Evolutionary conservation across 257 asterid genomes (phyloP).

Genomic region (Primulina huaijiensis): DNA sequence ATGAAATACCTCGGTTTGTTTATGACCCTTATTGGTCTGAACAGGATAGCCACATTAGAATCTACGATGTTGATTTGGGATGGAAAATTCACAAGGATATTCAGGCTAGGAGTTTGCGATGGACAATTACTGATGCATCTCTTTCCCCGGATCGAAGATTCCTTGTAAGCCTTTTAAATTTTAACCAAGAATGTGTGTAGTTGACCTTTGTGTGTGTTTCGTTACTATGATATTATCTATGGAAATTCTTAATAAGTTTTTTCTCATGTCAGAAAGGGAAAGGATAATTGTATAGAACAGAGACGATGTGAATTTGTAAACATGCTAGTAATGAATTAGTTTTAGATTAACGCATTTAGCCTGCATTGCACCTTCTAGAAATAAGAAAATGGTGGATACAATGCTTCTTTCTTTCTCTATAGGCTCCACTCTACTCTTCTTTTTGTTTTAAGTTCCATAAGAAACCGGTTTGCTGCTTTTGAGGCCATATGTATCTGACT

Average conservation of each 20-base stretch:
- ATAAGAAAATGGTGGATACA: neutral
- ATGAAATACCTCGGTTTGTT: slow-evolving; percentile 4
- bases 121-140: slow-evolving; percentile 95
- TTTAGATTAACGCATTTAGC: neutral
- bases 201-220: neutral
- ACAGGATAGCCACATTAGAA: slow-evolving; percentile 82
- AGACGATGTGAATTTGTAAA: neutral
- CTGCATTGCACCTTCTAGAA: neutral
- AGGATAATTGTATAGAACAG: neutral
- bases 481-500: neutral
- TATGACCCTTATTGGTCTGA: neutral
- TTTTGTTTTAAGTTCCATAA: neutral
- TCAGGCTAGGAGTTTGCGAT: slow-evolving; percentile 71
- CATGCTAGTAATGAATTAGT: neutral
- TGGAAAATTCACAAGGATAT: slow-evolving; percentile 89
- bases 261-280: neutral
- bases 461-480: neutral
- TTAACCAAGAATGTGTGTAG: slow-evolving; percentile 7
- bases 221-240: neutral
- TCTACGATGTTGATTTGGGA: slow-evolving; percentile 71
- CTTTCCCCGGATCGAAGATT: slow-evolving; percentile 86
- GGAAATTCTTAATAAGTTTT: neutral
- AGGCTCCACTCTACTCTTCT: neutral
- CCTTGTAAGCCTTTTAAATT: slow-evolving; percentile 53
- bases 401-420: too few relatives aligned